Conservation (phyloP, 148 eudicot genomes). For the Rhododendron vialii region DNA sequence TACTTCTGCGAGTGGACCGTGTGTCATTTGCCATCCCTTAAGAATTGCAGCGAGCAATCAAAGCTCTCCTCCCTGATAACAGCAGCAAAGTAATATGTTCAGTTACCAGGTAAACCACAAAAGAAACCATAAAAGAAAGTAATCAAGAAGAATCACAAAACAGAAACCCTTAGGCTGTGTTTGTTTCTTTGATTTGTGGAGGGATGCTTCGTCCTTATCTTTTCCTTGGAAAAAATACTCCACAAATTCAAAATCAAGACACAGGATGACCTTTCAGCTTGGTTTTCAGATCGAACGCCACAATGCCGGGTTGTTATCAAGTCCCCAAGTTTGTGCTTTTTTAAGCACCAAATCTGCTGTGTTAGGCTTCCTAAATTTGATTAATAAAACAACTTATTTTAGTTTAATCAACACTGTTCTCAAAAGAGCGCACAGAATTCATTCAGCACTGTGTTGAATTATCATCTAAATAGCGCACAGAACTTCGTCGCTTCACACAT, state of each 20-base stretch:
- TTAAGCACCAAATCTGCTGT: neutral
- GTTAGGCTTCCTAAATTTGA: neutral
- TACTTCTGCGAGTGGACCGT: constrained; percentile 19
- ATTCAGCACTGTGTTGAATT: neutral
- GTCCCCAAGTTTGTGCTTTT: neutral
- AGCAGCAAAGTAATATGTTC: neutral
- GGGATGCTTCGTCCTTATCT: neutral
- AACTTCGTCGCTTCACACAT: neutral
- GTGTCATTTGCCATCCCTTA: constrained; percentile 26
- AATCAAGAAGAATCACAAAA: neutral
- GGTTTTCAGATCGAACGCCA: neutral
- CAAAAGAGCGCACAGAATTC: neutral
- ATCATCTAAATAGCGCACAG: neutral
- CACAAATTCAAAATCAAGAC: neutral
- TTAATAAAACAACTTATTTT: neutral
- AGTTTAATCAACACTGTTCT: neutral
- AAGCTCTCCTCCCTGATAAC: constrained; percentile 1
- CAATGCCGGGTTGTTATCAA: neutral
- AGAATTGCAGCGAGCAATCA: neutral
- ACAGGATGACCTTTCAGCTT: neutral
- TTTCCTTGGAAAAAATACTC: neutral
- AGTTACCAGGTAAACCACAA: neutral
- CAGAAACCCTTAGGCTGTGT: neutral
- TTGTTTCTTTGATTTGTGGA: neutral
- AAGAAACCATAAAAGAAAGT: neutral